Conservation (phyloP, 2,329 filamentous ascomycete genomes). For the Colletotrichum scovillei region DNA sequence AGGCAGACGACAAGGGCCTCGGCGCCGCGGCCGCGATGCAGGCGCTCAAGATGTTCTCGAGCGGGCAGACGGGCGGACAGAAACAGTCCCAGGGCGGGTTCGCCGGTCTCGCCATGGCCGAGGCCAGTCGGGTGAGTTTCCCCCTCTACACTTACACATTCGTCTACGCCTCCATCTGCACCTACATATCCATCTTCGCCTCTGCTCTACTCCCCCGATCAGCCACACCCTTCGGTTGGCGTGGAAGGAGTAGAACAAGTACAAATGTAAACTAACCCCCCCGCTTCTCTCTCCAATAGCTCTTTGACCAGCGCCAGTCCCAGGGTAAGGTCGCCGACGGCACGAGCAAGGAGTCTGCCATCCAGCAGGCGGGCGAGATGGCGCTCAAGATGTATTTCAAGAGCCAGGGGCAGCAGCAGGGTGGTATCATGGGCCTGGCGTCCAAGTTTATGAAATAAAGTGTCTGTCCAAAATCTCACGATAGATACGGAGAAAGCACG, state of each 20-base stretch:
- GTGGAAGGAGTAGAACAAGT: too few species aligned
- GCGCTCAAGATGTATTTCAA: constrained; percentile 94
- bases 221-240: too few species aligned
- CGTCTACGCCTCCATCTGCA: too few species aligned
- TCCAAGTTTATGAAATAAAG: constrained; percentile 57
- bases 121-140: constrained; percentile 78
- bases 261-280: not conserved
- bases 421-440: constrained; percentile 60
- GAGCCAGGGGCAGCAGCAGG: constrained; percentile 69
- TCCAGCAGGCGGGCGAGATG: constrained; percentile 85
- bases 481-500: too few species aligned
- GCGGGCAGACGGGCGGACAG: constrained; percentile 58
- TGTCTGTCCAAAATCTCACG: too few species aligned
- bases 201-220: not conserved
- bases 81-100: constrained; percentile 79
- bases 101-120: constrained; percentile 86
- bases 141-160: too few species aligned
- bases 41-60: constrained; percentile 82
- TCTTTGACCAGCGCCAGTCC: constrained; percentile 69
- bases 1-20: constrained; percentile 63
- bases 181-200: too few species aligned
- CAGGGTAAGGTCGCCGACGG: constrained; percentile 65
- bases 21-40: constrained; percentile 84
- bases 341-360: constrained; percentile 82
- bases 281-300: constrained; percentile 45